Conservation (phyloP, 306 rosid species). For the Acmispon strigosus region DNA sequence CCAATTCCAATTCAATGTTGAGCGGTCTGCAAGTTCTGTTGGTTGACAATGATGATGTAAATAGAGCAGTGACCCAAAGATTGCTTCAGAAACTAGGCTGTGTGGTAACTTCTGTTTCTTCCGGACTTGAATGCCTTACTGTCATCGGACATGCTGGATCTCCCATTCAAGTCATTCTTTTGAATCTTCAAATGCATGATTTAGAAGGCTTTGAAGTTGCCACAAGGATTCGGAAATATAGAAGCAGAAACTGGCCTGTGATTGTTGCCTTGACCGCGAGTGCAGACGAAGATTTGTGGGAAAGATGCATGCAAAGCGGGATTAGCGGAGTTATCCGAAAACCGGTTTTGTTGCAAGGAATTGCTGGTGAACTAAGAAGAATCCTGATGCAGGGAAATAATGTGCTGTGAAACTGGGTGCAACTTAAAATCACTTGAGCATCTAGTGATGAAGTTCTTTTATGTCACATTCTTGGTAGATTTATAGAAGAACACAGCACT, state of each 20-base stretch:
- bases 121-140: constrained; percentile 86
- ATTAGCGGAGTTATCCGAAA: constrained; percentile 77
- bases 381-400: constrained; percentile 68
- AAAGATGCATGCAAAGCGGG: constrained; percentile 70
- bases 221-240: constrained; percentile 56
- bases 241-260: constrained; percentile 79
- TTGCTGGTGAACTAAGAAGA: constrained; percentile 72
- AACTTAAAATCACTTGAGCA: constrained; percentile 19
- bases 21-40: constrained; percentile 68
- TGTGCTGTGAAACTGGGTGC: constrained; percentile 31
- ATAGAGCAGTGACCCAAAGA: constrained; percentile 78
- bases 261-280: constrained; percentile 67
- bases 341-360: constrained; percentile 78
- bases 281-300: constrained; percentile 81
- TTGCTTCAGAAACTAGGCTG: constrained; percentile 93
- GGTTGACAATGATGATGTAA: constrained; percentile 80
- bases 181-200: constrained; percentile 84
- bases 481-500: constrained; percentile 22
- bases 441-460: constrained; percentile 22
- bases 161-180: constrained; percentile 58
- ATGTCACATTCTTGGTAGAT: constrained; percentile 32
- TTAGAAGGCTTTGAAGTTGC: constrained; percentile 89
- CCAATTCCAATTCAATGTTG: constrained; percentile 61
- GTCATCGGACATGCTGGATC: constrained; percentile 56
- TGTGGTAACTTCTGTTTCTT: constrained; percentile 59